Conservation (phyloP, 164 flowering plant species). For the Chimonanthus salicifolius region DNA sequence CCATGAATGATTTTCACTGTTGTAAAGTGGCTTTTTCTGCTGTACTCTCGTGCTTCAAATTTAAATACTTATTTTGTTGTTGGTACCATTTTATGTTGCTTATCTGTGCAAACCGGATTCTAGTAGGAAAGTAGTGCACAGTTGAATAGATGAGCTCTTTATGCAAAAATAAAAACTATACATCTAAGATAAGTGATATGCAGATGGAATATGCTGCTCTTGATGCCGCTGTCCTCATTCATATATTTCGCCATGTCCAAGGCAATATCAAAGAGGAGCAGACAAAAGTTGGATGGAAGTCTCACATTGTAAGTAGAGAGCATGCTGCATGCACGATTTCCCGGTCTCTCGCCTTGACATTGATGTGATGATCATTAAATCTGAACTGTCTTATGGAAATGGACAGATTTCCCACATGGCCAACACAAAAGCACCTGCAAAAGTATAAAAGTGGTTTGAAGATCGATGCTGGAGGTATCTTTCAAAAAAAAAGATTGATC, state of each 20-base stretch:
- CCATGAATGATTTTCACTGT: too few species aligned
- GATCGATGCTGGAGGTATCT: background rate
- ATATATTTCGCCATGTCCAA: slow-evolving; percentile 63
- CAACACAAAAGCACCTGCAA: background rate
- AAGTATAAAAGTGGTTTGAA: background rate
- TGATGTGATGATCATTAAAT: background rate
- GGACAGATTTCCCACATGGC: slow-evolving; percentile 9
- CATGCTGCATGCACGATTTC: background rate
- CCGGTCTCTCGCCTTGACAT: background rate
- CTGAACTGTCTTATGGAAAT: background rate
- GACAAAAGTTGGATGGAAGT: slow-evolving; percentile 64
- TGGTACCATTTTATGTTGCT: too few species aligned
- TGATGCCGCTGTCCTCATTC: slow-evolving; percentile 90
- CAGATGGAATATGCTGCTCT: slow-evolving; percentile 99
- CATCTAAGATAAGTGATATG: slow-evolving; percentile 16
- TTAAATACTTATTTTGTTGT: too few species aligned
- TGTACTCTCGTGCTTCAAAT: too few species aligned
- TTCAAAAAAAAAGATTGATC: background rate
- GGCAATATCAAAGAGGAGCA: slow-evolving; percentile 24
- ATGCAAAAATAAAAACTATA: too few species aligned
- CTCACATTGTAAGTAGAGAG: slow-evolving; percentile 59
- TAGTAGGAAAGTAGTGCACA: too few species aligned
- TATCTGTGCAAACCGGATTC: too few species aligned
- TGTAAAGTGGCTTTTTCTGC: too few species aligned
- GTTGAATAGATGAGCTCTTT: too few species aligned